These are phyloP conservation scores for Malbranchea zuffiana DNA, from an alignment of 2,329 filamentous ascomycete genomes.

Conservation along the genomic window DNA sequence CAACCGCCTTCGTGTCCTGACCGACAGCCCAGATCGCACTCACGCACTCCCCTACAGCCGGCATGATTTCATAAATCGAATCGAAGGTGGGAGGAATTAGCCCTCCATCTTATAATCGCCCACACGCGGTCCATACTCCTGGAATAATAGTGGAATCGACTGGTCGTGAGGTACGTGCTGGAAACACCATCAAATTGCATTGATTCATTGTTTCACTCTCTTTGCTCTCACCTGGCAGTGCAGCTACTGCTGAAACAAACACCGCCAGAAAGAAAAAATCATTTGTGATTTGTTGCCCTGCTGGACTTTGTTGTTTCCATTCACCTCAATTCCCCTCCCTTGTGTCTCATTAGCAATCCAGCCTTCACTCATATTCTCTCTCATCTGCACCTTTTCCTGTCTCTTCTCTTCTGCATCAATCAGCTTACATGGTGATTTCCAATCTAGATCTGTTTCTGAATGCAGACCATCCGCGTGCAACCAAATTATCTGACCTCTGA, in stretches of 20 bases:
- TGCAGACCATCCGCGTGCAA: neutral
- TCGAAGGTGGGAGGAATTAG: too few relatives aligned
- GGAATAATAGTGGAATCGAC: too few relatives aligned
- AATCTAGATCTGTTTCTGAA: slow-evolving; percentile 2
- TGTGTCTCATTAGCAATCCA: neutral
- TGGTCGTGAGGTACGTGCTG: slow-evolving; percentile 8
- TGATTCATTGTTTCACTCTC: slow-evolving; percentile 6
- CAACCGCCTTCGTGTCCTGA: too few relatives aligned
- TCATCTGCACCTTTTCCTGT: neutral
- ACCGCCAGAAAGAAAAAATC: too few relatives aligned
- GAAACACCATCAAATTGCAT: slow-evolving; percentile 1
- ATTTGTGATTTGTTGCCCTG: slow-evolving; percentile 6
- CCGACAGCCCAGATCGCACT: too few relatives aligned
- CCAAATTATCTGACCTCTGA: too few relatives aligned
- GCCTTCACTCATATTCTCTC: slow-evolving; percentile 1
- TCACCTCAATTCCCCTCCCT: neutral
- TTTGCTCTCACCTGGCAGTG: neutral
- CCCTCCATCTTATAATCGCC: too few relatives aligned
- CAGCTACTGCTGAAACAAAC: slow-evolving; percentile 7
- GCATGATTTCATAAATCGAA: too few relatives aligned
- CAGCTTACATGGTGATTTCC: neutral
- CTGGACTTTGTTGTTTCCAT: slow-evolving; percentile 3
- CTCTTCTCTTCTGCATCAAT: neutral
- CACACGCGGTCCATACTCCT: too few relatives aligned
- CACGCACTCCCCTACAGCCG: too few relatives aligned